Percentiles rank a stretch among this genome's conserved stretches.
phyloP scores from a whole-genome alignment of 176 grass and related monocot genomes.

The Alopecurus myosuroides region DNA sequence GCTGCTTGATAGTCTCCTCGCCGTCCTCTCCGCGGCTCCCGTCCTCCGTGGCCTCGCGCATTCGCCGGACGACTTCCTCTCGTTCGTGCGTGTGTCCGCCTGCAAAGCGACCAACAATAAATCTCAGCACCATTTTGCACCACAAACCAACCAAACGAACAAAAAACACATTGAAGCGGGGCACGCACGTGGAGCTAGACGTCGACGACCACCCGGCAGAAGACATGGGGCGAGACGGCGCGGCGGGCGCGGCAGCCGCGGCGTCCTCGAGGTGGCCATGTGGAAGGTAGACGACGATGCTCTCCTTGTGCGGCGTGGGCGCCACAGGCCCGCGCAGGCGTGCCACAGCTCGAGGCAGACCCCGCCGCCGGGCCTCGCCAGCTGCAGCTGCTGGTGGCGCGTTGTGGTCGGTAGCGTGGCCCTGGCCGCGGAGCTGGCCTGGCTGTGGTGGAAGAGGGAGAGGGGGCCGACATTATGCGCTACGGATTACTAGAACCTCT shows the following conservation, averaged over 20 bases:
- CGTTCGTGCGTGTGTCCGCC: slow-evolving; percentile 72
- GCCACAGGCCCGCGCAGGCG: slow-evolving; percentile 65
- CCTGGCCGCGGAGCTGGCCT: no score
- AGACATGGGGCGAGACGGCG: slow-evolving; percentile 59
- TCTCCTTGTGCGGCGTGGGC: slow-evolving; percentile 45
- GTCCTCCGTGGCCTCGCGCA: slow-evolving; percentile 41
- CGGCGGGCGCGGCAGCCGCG: not conserved
- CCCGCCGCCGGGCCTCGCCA: not conserved
- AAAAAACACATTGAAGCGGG: not conserved
- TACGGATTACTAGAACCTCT: not conserved
- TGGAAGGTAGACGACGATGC: slow-evolving; percentile 59
- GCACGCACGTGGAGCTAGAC: slow-evolving; percentile 70
- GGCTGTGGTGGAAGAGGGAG: no score
- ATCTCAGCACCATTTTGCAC: not conserved
- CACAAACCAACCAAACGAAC: not conserved
- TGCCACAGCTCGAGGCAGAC: slow-evolving; percentile 75
- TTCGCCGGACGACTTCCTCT: slow-evolving; percentile 46
- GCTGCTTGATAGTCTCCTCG: slow-evolving; percentile 46
- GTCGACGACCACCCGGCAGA: slow-evolving; percentile 77
- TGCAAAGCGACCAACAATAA: slow-evolving; percentile 3
- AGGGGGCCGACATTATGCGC: slow-evolving; percentile 6
- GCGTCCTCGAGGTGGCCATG: slow-evolving; percentile 40
- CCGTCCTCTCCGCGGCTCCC: slow-evolving; percentile 37
- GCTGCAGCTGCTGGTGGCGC: not conserved
- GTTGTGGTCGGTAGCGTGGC: not conserved